Evolutionary conservation across 768 basidiomycete species (phyloP).

Genomic region (Mycena galericulata): DNA sequence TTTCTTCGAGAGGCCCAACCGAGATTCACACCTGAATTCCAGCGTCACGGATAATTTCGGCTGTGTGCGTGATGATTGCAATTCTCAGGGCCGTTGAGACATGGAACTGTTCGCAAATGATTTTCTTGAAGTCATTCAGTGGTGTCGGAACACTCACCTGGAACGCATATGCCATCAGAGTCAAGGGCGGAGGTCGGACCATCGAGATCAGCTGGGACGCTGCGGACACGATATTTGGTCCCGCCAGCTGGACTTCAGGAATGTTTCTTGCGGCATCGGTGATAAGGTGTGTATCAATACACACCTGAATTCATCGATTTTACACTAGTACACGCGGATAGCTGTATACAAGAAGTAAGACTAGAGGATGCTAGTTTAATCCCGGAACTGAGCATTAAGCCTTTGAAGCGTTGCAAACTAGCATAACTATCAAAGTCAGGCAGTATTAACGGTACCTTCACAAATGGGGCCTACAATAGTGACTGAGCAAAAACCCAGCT

Average conservation of each 20-base stretch:
- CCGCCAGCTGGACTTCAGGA: background rate
- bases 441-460: no score
- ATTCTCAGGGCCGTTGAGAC: constrained; percentile 4
- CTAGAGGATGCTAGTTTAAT: no score
- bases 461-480: no score
- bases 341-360: no score
- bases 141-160: background rate
- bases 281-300: no score
- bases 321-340: no score
- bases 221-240: background rate
- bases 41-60: constrained; percentile 3
- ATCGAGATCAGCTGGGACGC: background rate
- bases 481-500: no score
- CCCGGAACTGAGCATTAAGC: no score
- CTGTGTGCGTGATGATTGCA: background rate
- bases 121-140: background rate
- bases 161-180: background rate
- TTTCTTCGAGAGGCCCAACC: no score
- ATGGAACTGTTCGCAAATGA: background rate
- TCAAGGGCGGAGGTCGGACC: background rate
- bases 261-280: background rate
- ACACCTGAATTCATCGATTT: no score
- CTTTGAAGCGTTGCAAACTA: no score
- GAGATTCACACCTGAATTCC: background rate
- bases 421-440: no score